A percentile compares a stretch with the other conserved stretches of the same genome.
These are phyloP conservation scores for Saturnispora besseyi DNA, from an alignment of 805 yeast genomes.

Conservation along the genomic window DNA sequence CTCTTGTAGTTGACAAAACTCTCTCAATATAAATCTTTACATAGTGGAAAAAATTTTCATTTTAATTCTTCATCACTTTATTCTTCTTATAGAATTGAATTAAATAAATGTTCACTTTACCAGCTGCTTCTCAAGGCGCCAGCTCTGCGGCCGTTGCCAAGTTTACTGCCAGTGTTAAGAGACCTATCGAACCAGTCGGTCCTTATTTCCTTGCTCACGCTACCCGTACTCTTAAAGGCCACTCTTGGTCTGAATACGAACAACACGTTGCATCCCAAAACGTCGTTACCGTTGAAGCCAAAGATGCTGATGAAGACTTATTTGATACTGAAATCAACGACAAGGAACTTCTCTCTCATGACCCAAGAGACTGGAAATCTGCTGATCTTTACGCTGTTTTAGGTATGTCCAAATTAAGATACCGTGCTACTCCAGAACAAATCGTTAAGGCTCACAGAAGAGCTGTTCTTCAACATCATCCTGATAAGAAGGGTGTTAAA, in stretches of 20 bases:
- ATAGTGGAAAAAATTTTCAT: not conserved
- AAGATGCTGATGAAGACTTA: constrained; percentile 56
- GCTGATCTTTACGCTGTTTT: constrained; percentile 95
- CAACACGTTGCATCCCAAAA: constrained; percentile 85
- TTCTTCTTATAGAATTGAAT: not conserved
- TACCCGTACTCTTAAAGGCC: constrained; percentile 89
- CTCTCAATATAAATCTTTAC: not conserved
- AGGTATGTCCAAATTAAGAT: constrained; percentile 86
- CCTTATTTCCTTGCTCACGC: constrained; percentile 95
- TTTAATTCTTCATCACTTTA: not conserved
- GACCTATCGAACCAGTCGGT: constrained; percentile 95
- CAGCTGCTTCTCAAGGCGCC: constrained; percentile 43
- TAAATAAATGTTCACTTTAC: constrained; percentile 43
- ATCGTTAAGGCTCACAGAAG: constrained; percentile 94
- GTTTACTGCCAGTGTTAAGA: constrained; percentile 54
- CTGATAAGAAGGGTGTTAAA: constrained; percentile 91
- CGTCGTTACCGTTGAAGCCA: constrained; percentile 60
- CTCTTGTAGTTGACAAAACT: not conserved
- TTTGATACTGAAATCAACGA: constrained; percentile 52
- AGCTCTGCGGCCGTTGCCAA: constrained; percentile 35
- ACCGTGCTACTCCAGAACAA: constrained; percentile 85
- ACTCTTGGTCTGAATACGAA: constrained; percentile 98
- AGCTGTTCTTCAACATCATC: constrained; percentile 94
- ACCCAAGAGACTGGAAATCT: constrained; percentile 97
- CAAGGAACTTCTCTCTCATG: constrained; percentile 68